Evolutionary conservation across 2,329 filamentous ascomycete species (phyloP), one percentile per base, ranked within the genome.

Genomic region (Talaromyces marneffei): DNA sequence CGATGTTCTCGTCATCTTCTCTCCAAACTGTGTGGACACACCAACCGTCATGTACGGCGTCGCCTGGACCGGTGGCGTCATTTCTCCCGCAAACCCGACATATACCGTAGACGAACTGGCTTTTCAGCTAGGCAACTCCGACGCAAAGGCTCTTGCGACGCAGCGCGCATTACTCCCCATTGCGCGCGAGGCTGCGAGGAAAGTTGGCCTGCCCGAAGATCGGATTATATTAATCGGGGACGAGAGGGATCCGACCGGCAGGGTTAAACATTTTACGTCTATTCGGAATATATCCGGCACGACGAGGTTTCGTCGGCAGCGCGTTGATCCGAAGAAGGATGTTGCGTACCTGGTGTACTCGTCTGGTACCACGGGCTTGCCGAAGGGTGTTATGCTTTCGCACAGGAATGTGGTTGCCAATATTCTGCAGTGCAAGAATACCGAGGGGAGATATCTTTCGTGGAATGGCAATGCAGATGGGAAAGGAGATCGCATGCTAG

Each of bases 351-450:
- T 97, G 61, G 91, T 95, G 0, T 97, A 96, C 74, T 91, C 87
- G 55, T 92, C 88, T 7, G 93, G 93, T 7, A 97, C 93, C 0
- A 97, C 93, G 0, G 93, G 93, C 1, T 78, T 92, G 56, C 92
- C 93, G 0, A 97, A 97, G 75, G 93, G 92, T 16, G 93, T 97
- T 14, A 89, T 91, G 84, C 80, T 97, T 33, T 89, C 86, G 7
- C 93, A 97, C 75, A 75, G 78, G 65, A 97, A 97, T 72, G 87
- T 96, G 63, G 84, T 95, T 10, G 79, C 90, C 62, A 96, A 96
- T 73, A 71, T 86, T 6, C 66, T 83, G 31, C 87, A 90, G 75
- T 70, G 81, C 29, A 72, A 74, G 1, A 70, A 75, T 27, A 77
- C 81, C 4, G 87, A 91, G 61, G 78, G 76, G 1, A 78, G 77